Conservation (phyloP, 2,329 filamentous ascomycete genomes). For the Penicillium sp. region DNA sequence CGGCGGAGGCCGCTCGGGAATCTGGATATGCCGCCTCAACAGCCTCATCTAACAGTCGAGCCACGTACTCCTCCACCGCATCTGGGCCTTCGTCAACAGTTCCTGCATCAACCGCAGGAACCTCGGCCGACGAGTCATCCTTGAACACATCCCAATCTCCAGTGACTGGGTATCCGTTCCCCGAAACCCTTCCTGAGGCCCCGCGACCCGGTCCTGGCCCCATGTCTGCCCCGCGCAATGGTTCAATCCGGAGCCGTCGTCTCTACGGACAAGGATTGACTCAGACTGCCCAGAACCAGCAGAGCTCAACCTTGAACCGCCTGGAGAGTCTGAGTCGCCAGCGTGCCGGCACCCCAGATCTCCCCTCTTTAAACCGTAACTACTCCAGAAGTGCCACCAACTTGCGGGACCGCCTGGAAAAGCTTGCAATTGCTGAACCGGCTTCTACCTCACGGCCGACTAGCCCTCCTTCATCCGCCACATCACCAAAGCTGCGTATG, state of each 20-base stretch:
- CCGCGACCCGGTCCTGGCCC: slow-evolving; percentile 20
- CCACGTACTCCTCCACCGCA: slow-evolving; percentile 79
- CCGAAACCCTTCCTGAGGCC: slow-evolving; percentile 22
- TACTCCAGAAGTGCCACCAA: slow-evolving; percentile 63
- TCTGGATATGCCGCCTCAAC: slow-evolving; percentile 50
- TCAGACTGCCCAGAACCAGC: slow-evolving; percentile 76
- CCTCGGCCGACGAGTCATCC: slow-evolving; percentile 75
- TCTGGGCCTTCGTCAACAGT: slow-evolving; percentile 67
- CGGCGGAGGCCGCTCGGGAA: slow-evolving; percentile 39
- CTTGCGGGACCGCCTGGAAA: slow-evolving; percentile 52
- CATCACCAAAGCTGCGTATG: slow-evolving; percentile 36
- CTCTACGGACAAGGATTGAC: slow-evolving; percentile 81
- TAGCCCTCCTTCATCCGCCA: slow-evolving; percentile 44
- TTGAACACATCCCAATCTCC: slow-evolving; percentile 28
- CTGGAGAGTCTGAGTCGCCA: slow-evolving; percentile 75
- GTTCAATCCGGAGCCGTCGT: slow-evolving; percentile 66
- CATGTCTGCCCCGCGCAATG: slow-evolving; percentile 55
- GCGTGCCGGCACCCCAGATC: slow-evolving; percentile 55
- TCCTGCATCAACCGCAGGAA: slow-evolving; percentile 81
- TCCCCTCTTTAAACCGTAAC: slow-evolving; percentile 44
- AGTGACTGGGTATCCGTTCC: slow-evolving; percentile 6
- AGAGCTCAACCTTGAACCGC: slow-evolving; percentile 70
- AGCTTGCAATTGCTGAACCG: slow-evolving; percentile 28
- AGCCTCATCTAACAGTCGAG: slow-evolving; percentile 71
- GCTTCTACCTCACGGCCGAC: slow-evolving; percentile 22